Percentiles rank a stretch among this genome's conserved stretches.
Conservation (phyloP, 2,329 filamentous ascomycete species). For the Helotiales sp. region DNA sequence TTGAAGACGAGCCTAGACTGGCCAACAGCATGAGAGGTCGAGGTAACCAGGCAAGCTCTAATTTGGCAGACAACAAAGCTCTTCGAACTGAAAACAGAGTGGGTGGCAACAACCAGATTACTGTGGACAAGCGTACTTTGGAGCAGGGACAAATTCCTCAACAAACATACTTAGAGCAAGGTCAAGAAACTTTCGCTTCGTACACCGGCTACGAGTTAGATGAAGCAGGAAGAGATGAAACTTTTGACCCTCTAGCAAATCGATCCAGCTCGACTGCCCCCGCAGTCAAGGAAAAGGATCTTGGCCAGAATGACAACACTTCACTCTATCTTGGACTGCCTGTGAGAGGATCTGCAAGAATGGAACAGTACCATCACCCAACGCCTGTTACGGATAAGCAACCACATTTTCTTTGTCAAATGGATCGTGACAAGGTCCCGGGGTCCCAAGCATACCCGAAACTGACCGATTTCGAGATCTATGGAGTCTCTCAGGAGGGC, state of each 20-base stretch:
- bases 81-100: background rate
- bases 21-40: background rate
- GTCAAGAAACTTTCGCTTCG: background rate
- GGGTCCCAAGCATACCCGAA: background rate
- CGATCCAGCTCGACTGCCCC: background rate
- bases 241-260: background rate
- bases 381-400: background rate
- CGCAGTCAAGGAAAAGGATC: background rate
- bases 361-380: background rate
- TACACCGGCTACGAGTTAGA: background rate
- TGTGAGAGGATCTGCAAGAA: slow-evolving; percentile 4
- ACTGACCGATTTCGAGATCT: background rate
- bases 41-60: background rate
- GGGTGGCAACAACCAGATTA: background rate
- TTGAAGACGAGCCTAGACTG: too few species aligned
- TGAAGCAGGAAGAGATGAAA: background rate
- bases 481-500: background rate
- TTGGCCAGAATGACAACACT: background rate
- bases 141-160: background rate
- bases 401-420: slow-evolving; percentile 12
- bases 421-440: background rate
- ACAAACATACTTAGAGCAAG: background rate
- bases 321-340: slow-evolving; percentile 9
- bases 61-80: background rate
- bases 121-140: background rate